Evolutionary conservation across 2,329 filamentous ascomycete species (phyloP), one percentile per base, ranked within the genome.

Genomic region (Aspergillus japonicus): DNA sequence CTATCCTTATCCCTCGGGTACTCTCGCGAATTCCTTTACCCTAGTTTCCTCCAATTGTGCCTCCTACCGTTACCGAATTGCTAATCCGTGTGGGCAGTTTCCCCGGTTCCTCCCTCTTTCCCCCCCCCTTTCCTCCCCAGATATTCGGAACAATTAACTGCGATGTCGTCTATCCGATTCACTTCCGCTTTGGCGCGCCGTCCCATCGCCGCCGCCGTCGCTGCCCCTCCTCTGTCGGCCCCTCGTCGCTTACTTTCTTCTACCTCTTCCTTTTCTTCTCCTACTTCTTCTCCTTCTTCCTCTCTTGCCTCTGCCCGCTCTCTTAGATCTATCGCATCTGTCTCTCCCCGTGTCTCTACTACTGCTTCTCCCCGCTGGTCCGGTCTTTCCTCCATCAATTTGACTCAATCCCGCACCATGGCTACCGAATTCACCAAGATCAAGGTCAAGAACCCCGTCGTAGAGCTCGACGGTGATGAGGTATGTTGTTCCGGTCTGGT

Each of bases 371-470:
- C 69, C 64, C 71, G 70, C 66, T 70, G 68, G 66, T 69, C 70
- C 65, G 66, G 69, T 65, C 66, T 64, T 47, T 64, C 66, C 51
- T 66, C 69, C 31, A 56, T 69, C 60, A 65, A 67, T 59, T 73
- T 67, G 55, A 67, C 62, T 58, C 77, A 80, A 65, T 70, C 69
- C 56, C 78, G 81, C 75, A 82, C 71, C 57, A 81, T 81, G 76
- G 73, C 79, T 57, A 72, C 74, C 62, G 73, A 73, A 61, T 72
- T 83, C 70, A 82, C 85, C 74, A 99, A 98, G 89, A 98, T 98
- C 86, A 95, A 96, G 87, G 95, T 99, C 83, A 93, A 96, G 88
- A 98, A 96, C 81, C 95, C 95, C 67, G 89, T 99, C 77, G 95
- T 99, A 78, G 95, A 98, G 83, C 87, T 98, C 72, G 94, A 98